Conservation (phyloP, 768 basidiomycete genomes). For the Russula compacta region DNA sequence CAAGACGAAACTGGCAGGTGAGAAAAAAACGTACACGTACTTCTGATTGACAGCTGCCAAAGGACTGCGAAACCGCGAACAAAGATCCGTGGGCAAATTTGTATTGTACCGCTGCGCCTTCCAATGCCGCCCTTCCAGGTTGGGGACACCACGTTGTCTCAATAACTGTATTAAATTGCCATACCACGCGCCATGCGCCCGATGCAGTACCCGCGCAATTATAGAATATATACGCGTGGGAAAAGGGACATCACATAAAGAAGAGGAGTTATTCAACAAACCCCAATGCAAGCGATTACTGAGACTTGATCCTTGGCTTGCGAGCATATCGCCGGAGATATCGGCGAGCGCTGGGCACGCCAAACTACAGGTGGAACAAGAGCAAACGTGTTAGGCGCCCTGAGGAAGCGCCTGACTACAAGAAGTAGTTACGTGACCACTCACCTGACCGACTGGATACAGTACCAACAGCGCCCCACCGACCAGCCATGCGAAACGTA, state of each 20-base stretch:
- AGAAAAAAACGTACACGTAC: not conserved
- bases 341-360: slow-evolving; percentile 19
- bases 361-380: slow-evolving; percentile 19
- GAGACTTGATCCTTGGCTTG: slow-evolving; percentile 12
- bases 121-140: not conserved
- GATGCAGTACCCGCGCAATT: not conserved
- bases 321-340: slow-evolving; percentile 12
- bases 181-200: not conserved
- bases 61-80: not conserved
- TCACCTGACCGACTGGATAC: slow-evolving; percentile 62
- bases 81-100: not conserved
- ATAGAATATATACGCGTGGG: not conserved
- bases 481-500: slow-evolving; percentile 60
- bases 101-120: not conserved
- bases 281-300: slow-evolving; percentile 3
- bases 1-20: not conserved
- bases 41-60: slow-evolving; percentile 6
- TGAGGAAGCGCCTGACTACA: slow-evolving; percentile 1
- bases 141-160: not conserved
- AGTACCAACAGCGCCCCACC: slow-evolving; percentile 50
- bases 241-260: not conserved
- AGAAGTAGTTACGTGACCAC: slow-evolving; percentile 22
- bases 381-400: slow-evolving; percentile 1
- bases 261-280: not conserved
- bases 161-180: not conserved